A percentile compares a stretch with the other conserved stretches of the same genome.
Evolutionary conservation across 805 yeast genomes (phyloP).

Genomic region (Candida boleticola): DNA sequence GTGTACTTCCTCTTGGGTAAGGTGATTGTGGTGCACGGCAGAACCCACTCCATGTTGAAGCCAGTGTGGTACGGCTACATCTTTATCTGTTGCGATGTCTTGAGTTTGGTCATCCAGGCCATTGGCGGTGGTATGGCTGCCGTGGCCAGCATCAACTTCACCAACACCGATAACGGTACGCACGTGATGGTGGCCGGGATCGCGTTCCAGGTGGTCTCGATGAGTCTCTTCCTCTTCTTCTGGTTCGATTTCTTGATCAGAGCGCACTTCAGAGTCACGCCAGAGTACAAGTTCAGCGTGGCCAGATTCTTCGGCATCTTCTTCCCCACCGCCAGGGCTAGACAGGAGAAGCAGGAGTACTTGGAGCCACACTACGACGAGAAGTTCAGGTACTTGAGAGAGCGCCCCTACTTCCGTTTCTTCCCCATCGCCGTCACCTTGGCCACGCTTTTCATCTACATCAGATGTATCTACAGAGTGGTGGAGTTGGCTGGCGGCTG

Average conservation of each 20-base stretch:
- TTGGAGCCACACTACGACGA: conserved; percentile 33
- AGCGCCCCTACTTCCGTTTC: conserved; percentile 31
- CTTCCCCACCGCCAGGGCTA: neutral
- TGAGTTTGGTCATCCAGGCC: conserved; percentile 66
- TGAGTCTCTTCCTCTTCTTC: conserved; percentile 56
- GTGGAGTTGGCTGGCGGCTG: conserved; percentile 74
- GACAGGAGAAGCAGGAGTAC: conserved; percentile 8
- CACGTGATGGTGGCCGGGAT: conserved; percentile 76
- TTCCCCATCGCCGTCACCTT: conserved; percentile 46
- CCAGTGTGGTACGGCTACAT: conserved; percentile 64
- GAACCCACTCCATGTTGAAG: conserved; percentile 44
- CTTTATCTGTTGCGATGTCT: conserved; percentile 64
- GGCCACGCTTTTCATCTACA: conserved; percentile 53
- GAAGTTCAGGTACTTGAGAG: conserved; percentile 33
- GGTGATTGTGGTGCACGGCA: conserved; percentile 55
- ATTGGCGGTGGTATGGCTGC: conserved; percentile 77
- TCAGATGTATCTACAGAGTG: conserved; percentile 72
- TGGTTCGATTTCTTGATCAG: conserved; percentile 46
- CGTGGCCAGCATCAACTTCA: conserved; percentile 28
- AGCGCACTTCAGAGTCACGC: conserved; percentile 30
- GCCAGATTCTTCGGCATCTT: neutral
- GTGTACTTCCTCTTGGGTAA: conserved; percentile 72
- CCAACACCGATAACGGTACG: conserved; percentile 47
- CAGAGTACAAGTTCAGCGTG: conserved; percentile 23
- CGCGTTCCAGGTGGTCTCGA: conserved; percentile 70